Conservation (phyloP, 2,329 filamentous ascomycete species). For the Talaromyces atroroseus region DNA sequence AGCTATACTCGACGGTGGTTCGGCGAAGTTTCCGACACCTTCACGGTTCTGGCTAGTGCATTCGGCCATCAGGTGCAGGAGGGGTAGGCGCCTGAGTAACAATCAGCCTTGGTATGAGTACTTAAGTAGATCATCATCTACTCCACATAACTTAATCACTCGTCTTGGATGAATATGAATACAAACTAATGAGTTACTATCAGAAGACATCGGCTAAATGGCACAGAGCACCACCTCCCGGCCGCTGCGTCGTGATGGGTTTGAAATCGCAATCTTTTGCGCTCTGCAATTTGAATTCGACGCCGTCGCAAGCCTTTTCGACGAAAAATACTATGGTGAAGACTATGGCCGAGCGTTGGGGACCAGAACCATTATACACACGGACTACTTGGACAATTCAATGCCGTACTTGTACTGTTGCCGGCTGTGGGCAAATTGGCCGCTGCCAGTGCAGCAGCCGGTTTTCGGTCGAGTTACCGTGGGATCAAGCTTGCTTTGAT, state of each 20-base stretch:
- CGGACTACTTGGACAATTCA: conserved; percentile 9
- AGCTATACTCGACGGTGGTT: too few species aligned
- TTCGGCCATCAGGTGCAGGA: too few species aligned
- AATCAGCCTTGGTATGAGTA: too few species aligned
- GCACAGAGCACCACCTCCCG: too few species aligned
- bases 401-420: conserved; percentile 12
- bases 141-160: too few species aligned
- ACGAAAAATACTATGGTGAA: conserved; percentile 18
- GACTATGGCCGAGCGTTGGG: conserved; percentile 18
- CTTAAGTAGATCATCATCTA: too few species aligned
- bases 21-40: too few species aligned
- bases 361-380: conserved; percentile 12
- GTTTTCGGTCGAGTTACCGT: conserved; percentile 15
- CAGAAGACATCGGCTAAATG: too few species aligned
- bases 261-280: background rate
- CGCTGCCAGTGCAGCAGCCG: conserved; percentile 15
- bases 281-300: background rate
- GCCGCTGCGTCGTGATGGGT: background rate
- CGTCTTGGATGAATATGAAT: too few species aligned
- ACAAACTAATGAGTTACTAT: too few species aligned
- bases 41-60: too few species aligned
- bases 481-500: conserved; percentile 17
- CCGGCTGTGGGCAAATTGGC: conserved; percentile 13
- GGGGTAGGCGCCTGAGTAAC: too few species aligned
- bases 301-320: background rate